Conservation (phyloP, 768 basidiomycete species). For the Melanogaster broomeanus region DNA sequence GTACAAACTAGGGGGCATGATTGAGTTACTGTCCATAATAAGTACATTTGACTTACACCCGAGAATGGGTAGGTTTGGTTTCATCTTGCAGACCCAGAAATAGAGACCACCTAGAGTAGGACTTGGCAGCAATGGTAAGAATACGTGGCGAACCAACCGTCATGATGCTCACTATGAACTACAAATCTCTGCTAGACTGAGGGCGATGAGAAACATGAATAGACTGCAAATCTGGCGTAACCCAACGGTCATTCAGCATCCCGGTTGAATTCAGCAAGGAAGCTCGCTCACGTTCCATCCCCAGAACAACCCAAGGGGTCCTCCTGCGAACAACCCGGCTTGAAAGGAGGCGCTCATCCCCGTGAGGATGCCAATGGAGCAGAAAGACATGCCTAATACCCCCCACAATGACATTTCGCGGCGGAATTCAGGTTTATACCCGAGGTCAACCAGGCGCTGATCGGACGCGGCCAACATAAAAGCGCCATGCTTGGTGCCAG, state of each 20-base stretch:
- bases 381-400: conserved; percentile 61
- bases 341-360: conserved; percentile 64
- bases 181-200: too few relatives aligned
- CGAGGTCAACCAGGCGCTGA: too few relatives aligned
- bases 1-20: too few relatives aligned
- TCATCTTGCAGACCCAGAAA: too few relatives aligned
- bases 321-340: conserved; percentile 58
- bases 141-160: not conserved
- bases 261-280: not conserved
- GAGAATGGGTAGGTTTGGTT: conserved; percentile 50
- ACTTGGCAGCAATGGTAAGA: conserved; percentile 25
- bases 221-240: too few relatives aligned
- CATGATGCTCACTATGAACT: conserved; percentile 44
- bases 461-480: conserved; percentile 21
- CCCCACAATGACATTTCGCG: conserved; percentile 63
- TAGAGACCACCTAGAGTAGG: conserved; percentile 61
- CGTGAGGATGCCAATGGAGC: conserved; percentile 60
- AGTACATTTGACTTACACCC: conserved; percentile 45
- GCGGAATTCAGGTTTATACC: too few relatives aligned
- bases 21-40: conserved; percentile 56
- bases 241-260: not conserved
- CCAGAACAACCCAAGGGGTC: too few relatives aligned
- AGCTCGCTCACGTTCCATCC: conserved; percentile 53
- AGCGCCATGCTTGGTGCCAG: not conserved
- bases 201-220: too few relatives aligned